Evolutionary conservation across 345 rosid genomes (phyloP), one percentile per base, ranked within the genome.

Genomic region (Eucalyptus erythrocorys): DNA sequence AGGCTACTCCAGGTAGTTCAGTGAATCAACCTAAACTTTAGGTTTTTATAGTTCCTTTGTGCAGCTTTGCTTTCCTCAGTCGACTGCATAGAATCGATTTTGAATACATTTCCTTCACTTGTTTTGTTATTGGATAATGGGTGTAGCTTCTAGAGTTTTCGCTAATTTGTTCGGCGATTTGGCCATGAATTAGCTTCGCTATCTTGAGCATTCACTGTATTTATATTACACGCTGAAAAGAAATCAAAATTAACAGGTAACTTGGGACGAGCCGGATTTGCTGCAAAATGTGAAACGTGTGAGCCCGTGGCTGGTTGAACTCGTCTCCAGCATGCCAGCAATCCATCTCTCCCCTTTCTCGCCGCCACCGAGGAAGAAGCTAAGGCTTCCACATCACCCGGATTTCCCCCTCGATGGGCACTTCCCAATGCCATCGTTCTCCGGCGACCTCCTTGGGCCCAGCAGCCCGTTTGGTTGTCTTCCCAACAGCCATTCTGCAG

Each of bases 221-320:
- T 37, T 76, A 76, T 19, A 22, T 10, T 22, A 21, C 84, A 11
- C 8, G 84, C 84, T 76, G 84, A 76, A 34, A 86, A 53, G 13
- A 51, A 48, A 48, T 85, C 51, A 8, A 87, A 55, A 87, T 64
- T 22, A 17, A 89, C 91, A 95, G 98, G 97, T 96, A 85, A 89
- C 94, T 22, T 96, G 98, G 98, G 98, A 96, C 47, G 98, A 96
- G 91, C 98, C 97, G 0, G 97, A 95, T 90, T 89, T 96, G 91
- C 97, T 94, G 87, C 98, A 95, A 86, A 94, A 95, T 49, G 97
- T 96, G 90, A 95, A 94, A 88, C 92, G 94, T 6, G 96, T 95
- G 5, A 95, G 92, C 90, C 98, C 98, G 42, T 96, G 98, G 98
- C 89, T 94, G 91, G 97, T 94, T 84, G 98, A 96, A 91, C 87